Evolutionary conservation across 371 early-diverging fungal genomes (phyloP).

Genomic region (Mucor saturninus): DNA sequence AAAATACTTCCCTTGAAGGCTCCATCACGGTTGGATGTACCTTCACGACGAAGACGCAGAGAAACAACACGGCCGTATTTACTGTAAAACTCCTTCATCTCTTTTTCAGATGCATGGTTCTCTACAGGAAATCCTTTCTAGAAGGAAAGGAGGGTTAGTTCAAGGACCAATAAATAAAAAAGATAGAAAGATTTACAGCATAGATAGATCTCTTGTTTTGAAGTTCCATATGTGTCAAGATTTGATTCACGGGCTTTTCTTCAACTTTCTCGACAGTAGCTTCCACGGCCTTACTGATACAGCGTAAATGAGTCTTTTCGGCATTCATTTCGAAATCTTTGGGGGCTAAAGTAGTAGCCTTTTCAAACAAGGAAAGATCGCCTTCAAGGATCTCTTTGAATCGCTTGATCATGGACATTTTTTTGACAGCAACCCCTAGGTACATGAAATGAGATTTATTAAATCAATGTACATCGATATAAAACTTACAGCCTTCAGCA

Average conservation of each 20-base stretch:
- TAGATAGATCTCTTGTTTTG: slow-evolving; percentile 48
- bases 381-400: slow-evolving; percentile 46
- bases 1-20: slow-evolving; percentile 49
- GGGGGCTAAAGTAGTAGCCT: slow-evolving; percentile 32
- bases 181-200: slow-evolving; percentile 32
- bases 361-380: slow-evolving; percentile 34
- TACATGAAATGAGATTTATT: not conserved
- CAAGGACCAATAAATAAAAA: too few relatives aligned
- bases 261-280: slow-evolving; percentile 7
- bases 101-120: slow-evolving; percentile 24
- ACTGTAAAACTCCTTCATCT: slow-evolving; percentile 37
- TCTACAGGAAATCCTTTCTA: slow-evolving; percentile 47
- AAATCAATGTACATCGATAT: not conserved
- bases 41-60: slow-evolving; percentile 44
- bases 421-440: slow-evolving; percentile 52
- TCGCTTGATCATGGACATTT: slow-evolving; percentile 44
- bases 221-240: slow-evolving; percentile 18
- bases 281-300: slow-evolving; percentile 20
- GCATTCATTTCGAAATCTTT: slow-evolving; percentile 41
- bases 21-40: slow-evolving; percentile 26
- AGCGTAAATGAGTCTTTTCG: slow-evolving; percentile 47
- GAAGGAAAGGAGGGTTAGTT: too few relatives aligned
- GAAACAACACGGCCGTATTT: slow-evolving; percentile 43
- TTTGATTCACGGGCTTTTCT: not conserved
- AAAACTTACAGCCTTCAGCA: slow-evolving; percentile 47